Conservation (phyloP, 208 protist species). For the Leishmania martiniquensis region DNA sequence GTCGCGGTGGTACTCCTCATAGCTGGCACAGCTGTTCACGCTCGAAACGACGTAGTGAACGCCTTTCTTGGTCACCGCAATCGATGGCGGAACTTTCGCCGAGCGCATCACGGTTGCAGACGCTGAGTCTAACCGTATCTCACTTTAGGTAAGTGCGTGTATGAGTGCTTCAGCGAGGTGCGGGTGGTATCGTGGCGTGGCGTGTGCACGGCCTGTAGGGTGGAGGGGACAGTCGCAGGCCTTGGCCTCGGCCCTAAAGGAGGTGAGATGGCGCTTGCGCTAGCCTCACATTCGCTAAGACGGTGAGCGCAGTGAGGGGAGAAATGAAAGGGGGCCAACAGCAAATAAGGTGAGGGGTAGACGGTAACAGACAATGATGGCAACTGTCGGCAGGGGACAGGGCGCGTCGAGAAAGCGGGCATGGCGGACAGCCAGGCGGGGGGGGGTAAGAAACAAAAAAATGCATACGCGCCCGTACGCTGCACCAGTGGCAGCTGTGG, state of each 20-base stretch:
- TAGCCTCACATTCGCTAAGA: not conserved
- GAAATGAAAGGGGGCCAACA: not conserved
- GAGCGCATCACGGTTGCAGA: slow-evolving; percentile 38
- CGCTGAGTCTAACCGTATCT: not conserved
- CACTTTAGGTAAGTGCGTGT: not conserved
- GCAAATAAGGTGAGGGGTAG: not conserved
- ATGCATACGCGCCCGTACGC: not conserved
- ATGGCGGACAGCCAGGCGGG: not conserved
- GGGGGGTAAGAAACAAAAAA: too few species aligned
- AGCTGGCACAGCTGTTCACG: slow-evolving; percentile 46
- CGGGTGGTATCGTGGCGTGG: not conserved
- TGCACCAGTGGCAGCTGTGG: not conserved
- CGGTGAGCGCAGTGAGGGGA: not conserved
- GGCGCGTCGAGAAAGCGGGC: not conserved
- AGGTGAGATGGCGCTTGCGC: not conserved
- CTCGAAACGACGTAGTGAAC: slow-evolving; percentile 60
- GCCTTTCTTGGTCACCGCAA: slow-evolving; percentile 35
- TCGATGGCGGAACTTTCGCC: slow-evolving; percentile 35
- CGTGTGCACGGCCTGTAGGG: not conserved
- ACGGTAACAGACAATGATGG: not conserved
- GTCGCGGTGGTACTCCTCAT: slow-evolving; percentile 21
- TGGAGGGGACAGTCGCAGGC: not conserved
- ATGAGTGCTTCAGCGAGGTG: not conserved
- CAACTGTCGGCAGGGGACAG: not conserved
- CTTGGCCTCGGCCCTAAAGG: not conserved